Conservation (phyloP, 225 moss, liverwort and hornwort species). For the Takakia lepidozioides region DNA sequence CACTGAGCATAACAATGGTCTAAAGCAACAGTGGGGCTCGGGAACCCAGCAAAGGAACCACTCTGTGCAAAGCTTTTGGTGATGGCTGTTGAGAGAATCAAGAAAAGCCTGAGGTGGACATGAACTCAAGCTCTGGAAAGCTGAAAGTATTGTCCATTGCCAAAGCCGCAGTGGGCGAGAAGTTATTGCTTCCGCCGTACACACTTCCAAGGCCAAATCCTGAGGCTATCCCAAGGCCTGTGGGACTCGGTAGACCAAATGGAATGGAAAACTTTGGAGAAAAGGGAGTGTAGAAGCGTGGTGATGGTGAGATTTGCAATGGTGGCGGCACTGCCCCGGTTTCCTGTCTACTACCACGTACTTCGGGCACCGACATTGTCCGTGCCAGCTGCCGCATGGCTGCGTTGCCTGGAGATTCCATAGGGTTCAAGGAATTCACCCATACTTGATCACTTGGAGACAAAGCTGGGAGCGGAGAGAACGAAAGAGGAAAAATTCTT, state of each 20-base stretch:
- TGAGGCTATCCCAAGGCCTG: conserved; percentile 28
- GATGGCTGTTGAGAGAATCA: no score
- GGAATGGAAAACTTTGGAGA: conserved; percentile 21
- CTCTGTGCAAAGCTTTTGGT: no score
- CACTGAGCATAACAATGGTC: no score
- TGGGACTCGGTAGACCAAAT: conserved; percentile 38
- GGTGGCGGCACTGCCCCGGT: neutral
- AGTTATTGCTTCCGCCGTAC: conserved; percentile 35
- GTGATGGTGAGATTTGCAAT: conserved; percentile 23
- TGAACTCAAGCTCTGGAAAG: conserved; percentile 50
- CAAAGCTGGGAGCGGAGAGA: conserved; percentile 47
- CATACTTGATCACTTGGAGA: conserved; percentile 43
- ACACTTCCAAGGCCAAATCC: conserved; percentile 36
- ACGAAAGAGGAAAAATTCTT: conserved; percentile 33
- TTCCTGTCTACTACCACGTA: no score
- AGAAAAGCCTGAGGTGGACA: no score
- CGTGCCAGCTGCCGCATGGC: conserved; percentile 41
- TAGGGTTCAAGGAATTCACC: conserved; percentile 28
- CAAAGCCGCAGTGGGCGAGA: conserved; percentile 44
- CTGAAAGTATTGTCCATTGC: conserved; percentile 44
- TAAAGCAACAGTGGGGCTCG: no score
- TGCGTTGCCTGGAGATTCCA: conserved; percentile 26
- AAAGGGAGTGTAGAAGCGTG: conserved; percentile 26
- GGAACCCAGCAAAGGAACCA: no score
- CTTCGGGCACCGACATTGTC: conserved; percentile 18